Base-by-base conservation (phyloP, 139 green algal species). In the Coelastrella sp. region DNA sequence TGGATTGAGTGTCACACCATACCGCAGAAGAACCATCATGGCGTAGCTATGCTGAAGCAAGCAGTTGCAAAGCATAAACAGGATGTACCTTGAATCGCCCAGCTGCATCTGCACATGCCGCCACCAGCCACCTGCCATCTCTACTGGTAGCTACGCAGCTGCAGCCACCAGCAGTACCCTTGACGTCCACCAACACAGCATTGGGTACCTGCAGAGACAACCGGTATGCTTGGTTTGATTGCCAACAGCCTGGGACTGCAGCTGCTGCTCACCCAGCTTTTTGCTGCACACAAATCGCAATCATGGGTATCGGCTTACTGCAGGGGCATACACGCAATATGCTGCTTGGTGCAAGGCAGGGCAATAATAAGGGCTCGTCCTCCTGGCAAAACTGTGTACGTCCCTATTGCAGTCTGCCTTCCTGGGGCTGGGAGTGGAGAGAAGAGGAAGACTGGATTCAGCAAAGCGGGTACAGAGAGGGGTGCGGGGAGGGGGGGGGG, bases 71-170 rank as follows among this genome's bases (percentile, higher is more conserved):
- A 56, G 47, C 4, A 58, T 54, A 80, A 8, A 80, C 20, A 56
- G 92, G 19, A 58, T 87, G 65, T 76, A 90, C 89, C 73, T 77
- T 71, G n/a, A 83, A 81, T 5, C 75, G 61, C 7, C 83, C 90
- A 4, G 59, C 23, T 17, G 68, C 88, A 32, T 73, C 86, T 16
- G 65, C 76, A 23, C 73, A 57, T 58, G 85, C 77, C 71, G 74
- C 57, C 5, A 65, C 85, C 75, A 90, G 86, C 86, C 86, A 90
- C 11, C 86, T 66, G 13, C 86, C 86, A 65, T 90, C 86, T 32
- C 86, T 76, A n/a, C 73, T 84, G 16, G 3, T 66, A 8, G 75
- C 59, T 17, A 90, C 65, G 75, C 75, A 84, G 13, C 59, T 78
- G 74, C 74, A 84, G 60, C 86, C 86, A 14, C 86, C 86, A 56